Evolutionary conservation across 2,329 filamentous ascomycete genomes (phyloP).

Genomic region (Botrytis fragariae): DNA sequence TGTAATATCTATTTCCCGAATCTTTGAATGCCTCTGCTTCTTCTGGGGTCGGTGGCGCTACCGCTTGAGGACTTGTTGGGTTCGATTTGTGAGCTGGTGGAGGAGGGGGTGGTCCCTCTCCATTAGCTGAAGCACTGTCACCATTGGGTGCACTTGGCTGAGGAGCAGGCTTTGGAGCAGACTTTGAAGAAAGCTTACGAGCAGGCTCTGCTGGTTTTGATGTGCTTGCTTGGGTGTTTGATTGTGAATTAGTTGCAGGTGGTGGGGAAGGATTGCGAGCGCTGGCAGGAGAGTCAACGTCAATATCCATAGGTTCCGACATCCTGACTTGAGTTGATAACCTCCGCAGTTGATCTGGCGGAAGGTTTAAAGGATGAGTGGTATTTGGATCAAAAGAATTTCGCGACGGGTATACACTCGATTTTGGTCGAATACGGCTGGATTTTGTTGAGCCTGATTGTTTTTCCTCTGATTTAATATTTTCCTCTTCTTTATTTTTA

Average conservation of each 20-base stretch:
- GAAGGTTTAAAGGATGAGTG: conserved; percentile 82
- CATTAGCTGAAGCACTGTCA: conserved; percentile 26
- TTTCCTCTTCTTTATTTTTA: conserved; percentile 35
- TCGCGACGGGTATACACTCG: conserved; percentile 31
- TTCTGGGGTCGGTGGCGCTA: conserved; percentile 47
- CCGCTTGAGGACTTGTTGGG: conserved; percentile 55
- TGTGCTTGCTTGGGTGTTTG: conserved; percentile 9
- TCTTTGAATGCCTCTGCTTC: conserved; percentile 92
- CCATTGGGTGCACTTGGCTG: conserved; percentile 48
- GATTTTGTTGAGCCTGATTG: conserved; percentile 33
- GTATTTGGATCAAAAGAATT: conserved; percentile 61
- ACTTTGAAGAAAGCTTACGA: conserved; percentile 40
- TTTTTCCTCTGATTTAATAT: conserved; percentile 26
- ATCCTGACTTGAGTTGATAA: conserved; percentile 65
- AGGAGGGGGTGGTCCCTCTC: conserved; percentile 49
- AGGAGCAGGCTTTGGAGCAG: conserved; percentile 2
- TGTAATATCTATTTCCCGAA: conserved; percentile 94
- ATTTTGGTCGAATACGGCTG: conserved; percentile 35
- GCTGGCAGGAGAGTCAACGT: conserved; percentile 56
- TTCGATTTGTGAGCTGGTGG: conserved; percentile 71
- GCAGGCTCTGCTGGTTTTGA: conserved; percentile 39
- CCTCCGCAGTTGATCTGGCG: conserved; percentile 81
- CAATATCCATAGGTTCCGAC: conserved; percentile 65
- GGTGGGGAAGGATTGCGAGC: conserved; percentile 52
- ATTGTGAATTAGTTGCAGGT: conserved; percentile 41